Evolutionary conservation across 805 yeast genomes (phyloP).

Genomic region (Pichia membranifaciens): DNA sequence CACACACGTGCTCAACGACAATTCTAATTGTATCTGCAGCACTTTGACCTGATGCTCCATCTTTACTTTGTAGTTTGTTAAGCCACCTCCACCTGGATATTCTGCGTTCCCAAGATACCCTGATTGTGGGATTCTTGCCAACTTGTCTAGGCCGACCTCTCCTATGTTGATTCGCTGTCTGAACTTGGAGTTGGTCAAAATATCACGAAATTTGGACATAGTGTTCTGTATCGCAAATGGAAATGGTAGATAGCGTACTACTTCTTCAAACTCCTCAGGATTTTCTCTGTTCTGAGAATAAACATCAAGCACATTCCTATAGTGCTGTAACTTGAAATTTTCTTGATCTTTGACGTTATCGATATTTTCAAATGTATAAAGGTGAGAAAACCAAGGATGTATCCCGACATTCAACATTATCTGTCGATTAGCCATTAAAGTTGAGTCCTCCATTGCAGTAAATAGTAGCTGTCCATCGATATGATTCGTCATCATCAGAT

Average conservation of each 20-base stretch:
- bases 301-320: conserved; percentile 43
- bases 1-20: conserved; percentile 37
- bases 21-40: conserved; percentile 41
- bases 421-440: conserved; percentile 6
- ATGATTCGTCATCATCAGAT: conserved; percentile 46
- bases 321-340: conserved; percentile 47
- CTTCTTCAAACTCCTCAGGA: conserved; percentile 28
- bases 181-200: conserved; percentile 21
- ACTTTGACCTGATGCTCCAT: conserved; percentile 62
- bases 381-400: conserved; percentile 90
- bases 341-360: conserved; percentile 4
- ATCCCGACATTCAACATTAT: conserved; percentile 57
- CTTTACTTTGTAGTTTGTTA: conserved; percentile 41
- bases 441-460: conserved; percentile 10
- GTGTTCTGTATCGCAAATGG: conserved; percentile 45
- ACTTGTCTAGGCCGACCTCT: conserved; percentile 85
- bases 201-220: conserved; percentile 28
- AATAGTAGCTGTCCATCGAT: conserved; percentile 30
- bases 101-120: conserved; percentile 44
- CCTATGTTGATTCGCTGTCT: conserved; percentile 50
- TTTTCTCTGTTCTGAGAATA: conserved; percentile 23
- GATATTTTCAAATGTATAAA: conserved; percentile 37
- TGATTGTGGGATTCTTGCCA: conserved; percentile 57
- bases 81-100: neutral
- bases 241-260: conserved; percentile 42